Percentiles rank a stretch among this genome's conserved stretches.
phyloP scores from a whole-genome alignment of 768 basidiomycete genomes.

The Leccinellum albellum region DNA sequence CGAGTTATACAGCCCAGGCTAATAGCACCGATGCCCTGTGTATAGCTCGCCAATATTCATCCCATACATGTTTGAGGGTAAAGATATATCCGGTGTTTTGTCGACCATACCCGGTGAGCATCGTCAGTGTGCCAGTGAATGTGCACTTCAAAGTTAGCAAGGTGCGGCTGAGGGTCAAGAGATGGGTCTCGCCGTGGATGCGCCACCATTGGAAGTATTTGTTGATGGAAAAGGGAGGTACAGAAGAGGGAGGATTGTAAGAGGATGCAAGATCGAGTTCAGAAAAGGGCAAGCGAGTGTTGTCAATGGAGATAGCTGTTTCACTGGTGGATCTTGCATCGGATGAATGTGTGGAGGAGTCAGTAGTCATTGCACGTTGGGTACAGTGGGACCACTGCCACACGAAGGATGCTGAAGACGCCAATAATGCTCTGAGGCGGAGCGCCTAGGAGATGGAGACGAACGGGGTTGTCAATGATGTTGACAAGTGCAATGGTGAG shows the following conservation, averaged over 20 bases:
- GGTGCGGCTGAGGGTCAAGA: slow-evolving; percentile 64
- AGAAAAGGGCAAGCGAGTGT: slow-evolving; percentile 23
- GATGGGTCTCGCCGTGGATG: slow-evolving; percentile 63
- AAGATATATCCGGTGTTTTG: slow-evolving; percentile 53
- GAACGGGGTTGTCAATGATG: slow-evolving; percentile 16
- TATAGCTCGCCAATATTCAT: slow-evolving; percentile 37
- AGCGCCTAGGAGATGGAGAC: not conserved
- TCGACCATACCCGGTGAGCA: slow-evolving; percentile 77
- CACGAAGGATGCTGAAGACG: not conserved
- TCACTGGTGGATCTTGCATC: slow-evolving; percentile 87
- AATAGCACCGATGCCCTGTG: slow-evolving; percentile 38
- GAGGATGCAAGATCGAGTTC: not conserved
- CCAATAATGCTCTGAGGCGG: no score
- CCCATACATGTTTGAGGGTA: no score
- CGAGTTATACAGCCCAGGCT: slow-evolving; percentile 47
- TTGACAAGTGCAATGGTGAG: slow-evolving; percentile 1
- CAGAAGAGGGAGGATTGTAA: no score
- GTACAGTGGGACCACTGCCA: not conserved
- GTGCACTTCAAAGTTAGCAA: slow-evolving; percentile 74
- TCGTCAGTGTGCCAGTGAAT: slow-evolving; percentile 62
- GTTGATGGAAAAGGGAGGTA: not conserved
- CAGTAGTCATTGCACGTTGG: slow-evolving; percentile 1
- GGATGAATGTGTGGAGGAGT: slow-evolving; percentile 27
- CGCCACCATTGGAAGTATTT: slow-evolving; percentile 12
- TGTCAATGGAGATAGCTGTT: slow-evolving; percentile 86